A percentile compares a stretch with the other conserved stretches of the same genome.
Evolutionary conservation across 139 green algal genomes (phyloP).

Genomic region (Microglena sp.): DNA sequence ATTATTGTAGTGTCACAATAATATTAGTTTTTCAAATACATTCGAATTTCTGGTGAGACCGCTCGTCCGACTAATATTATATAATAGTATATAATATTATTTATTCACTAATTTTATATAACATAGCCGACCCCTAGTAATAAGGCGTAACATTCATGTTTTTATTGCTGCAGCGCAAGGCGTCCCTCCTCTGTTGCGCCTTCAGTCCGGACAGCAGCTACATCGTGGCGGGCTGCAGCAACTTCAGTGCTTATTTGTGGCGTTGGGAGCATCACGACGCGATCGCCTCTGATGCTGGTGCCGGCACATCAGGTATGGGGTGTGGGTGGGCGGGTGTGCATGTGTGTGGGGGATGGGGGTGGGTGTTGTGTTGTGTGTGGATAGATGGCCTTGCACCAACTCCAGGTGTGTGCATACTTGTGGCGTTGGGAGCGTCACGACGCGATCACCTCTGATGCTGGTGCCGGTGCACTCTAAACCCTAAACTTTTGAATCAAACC

Average conservation of each 20-base stretch:
- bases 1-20: too few relatives aligned
- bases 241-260: slow-evolving; percentile 61
- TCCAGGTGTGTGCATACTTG: slow-evolving; percentile 46
- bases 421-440: slow-evolving; percentile 48
- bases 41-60: too few relatives aligned
- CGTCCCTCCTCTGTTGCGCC: slow-evolving; percentile 45
- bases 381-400: too few relatives aligned
- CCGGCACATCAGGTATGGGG: not conserved
- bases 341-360: not conserved
- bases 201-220: slow-evolving; percentile 52
- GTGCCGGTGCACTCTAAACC: not conserved
- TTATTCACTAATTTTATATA: too few relatives aligned
- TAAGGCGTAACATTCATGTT: not conserved
- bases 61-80: too few relatives aligned
- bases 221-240: slow-evolving; percentile 51
- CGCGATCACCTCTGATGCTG: not conserved
- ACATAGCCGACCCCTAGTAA: too few relatives aligned
- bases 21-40: too few relatives aligned
- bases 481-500: too few relatives aligned
- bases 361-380: not conserved
- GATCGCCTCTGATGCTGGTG: not conserved
- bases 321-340: not conserved
- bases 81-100: too few relatives aligned
- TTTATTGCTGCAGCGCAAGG: not conserved
- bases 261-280: slow-evolving; percentile 28